A percentile compares a stretch with the other conserved stretches of the same genome.
Evolutionary conservation across 2,329 filamentous ascomycete species (phyloP).

Genomic region (Penicillium occitanis): DNA sequence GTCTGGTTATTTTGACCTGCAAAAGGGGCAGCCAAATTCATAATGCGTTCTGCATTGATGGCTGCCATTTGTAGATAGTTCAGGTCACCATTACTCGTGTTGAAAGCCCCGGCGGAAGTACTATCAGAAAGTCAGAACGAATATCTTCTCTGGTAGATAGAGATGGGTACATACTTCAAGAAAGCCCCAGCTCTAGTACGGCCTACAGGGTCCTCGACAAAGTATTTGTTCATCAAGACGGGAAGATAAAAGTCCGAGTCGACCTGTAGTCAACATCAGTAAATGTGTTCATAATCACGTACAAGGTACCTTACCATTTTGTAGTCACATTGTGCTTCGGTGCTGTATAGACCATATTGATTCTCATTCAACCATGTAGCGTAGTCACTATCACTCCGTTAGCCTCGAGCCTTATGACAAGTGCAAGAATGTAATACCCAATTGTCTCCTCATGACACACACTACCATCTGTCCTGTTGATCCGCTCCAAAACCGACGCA

Average conservation of each 20-base stretch:
- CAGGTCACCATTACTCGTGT: constrained; percentile 53
- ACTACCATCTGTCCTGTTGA: constrained; percentile 60
- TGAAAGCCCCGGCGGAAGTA: constrained; percentile 48
- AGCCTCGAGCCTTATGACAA: not conserved
- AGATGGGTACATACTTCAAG: constrained; percentile 30
- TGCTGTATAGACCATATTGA: constrained; percentile 54
- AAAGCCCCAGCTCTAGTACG: constrained; percentile 39
- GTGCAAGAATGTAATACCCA: constrained; percentile 35
- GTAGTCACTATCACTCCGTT: constrained; percentile 52
- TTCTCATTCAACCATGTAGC: constrained; percentile 58
- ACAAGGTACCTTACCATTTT: constrained; percentile 47
- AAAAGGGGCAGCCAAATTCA: constrained; percentile 57
- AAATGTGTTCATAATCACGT: not conserved
- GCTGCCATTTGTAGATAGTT: constrained; percentile 55
- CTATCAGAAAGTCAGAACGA: constrained; percentile 32
- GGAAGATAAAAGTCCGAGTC: constrained; percentile 64
- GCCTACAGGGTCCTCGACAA: constrained; percentile 50
- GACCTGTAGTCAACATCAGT: constrained; percentile 38
- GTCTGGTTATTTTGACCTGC: constrained; percentile 47
- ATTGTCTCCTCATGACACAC: constrained; percentile 66
- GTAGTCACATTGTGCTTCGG: constrained; percentile 57
- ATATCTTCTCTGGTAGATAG: not conserved
- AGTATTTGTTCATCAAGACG: constrained; percentile 59
- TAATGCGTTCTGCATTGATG: constrained; percentile 58
- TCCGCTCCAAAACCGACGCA: constrained; percentile 59